These are phyloP conservation scores for Mycena epipterygia DNA, from an alignment of 768 basidiomycete species.

Conservation along the genomic window DNA sequence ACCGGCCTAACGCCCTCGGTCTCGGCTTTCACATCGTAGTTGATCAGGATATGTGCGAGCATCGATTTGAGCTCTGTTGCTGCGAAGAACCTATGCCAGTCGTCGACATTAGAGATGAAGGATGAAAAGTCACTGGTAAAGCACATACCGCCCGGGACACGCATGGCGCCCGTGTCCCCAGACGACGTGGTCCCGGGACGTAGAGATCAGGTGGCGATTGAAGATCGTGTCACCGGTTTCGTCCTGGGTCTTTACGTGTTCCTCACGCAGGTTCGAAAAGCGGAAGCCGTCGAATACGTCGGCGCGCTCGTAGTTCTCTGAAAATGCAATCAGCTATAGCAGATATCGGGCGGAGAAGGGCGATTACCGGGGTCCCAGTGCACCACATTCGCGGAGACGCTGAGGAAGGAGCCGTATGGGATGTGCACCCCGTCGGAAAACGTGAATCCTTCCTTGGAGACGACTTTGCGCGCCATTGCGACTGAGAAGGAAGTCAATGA, in stretches of 20 bases:
- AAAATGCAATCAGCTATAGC: not conserved
- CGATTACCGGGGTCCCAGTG: not conserved
- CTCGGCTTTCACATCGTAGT: too few species aligned
- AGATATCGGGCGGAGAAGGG: not conserved
- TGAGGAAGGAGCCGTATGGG: slow-evolving; percentile 38
- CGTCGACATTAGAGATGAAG: too few species aligned
- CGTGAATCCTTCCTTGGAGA: slow-evolving; percentile 41
- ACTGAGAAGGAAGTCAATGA: slow-evolving; percentile 28
- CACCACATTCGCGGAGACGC: slow-evolving; percentile 10
- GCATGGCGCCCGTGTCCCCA: too few species aligned
- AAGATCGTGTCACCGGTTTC: too few species aligned
- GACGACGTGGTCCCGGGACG: too few species aligned
- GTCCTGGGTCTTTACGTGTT: not conserved
- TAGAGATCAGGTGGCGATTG: too few species aligned
- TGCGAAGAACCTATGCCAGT: too few species aligned
- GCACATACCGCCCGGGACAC: too few species aligned
- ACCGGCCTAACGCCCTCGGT: too few species aligned
- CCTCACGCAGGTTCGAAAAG: not conserved
- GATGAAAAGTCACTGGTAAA: too few species aligned
- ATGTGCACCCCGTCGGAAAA: slow-evolving; percentile 47
- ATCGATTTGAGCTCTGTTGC: too few species aligned
- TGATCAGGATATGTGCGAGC: too few species aligned
- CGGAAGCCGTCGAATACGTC: not conserved
- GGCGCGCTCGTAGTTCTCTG: not conserved
- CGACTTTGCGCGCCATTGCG: slow-evolving; percentile 42